These are phyloP conservation scores for Serendipita sp. DNA, from an alignment of 768 basidiomycete species.

Conservation along the genomic window DNA sequence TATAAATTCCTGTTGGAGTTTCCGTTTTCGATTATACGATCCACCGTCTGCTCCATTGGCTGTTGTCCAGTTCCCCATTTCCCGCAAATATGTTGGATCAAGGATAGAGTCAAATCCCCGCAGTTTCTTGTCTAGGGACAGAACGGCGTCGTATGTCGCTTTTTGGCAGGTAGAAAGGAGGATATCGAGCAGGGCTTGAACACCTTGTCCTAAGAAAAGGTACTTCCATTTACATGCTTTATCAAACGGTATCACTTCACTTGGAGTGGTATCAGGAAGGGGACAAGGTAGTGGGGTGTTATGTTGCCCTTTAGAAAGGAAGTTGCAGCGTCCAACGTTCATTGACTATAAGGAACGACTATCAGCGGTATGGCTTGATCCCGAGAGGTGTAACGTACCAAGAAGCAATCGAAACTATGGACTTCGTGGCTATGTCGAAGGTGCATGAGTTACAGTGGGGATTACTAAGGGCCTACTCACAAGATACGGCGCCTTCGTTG, in stretches of 20 bases:
- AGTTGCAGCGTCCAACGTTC: background rate
- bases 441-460: background rate
- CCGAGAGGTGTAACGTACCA: background rate
- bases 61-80: background rate
- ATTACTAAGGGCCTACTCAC: background rate
- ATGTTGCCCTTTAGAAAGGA: background rate
- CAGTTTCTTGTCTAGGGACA: background rate
- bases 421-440: background rate
- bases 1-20: background rate
- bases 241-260: background rate
- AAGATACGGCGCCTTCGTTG: slow-evolving; percentile 1
- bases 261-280: background rate
- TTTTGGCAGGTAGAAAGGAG: background rate
- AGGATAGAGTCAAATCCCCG: background rate
- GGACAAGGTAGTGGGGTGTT: background rate
- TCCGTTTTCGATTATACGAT: background rate
- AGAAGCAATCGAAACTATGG: background rate
- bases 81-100: background rate
- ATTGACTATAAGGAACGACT: background rate
- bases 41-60: background rate
- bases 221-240: background rate
- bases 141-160: background rate
- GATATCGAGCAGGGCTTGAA: background rate
- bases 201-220: background rate
- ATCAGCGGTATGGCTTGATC: background rate